These are phyloP conservation scores for Allomyces javanicus DNA, from an alignment of 192 early-diverging fungal species.

Conservation along the genomic window DNA sequence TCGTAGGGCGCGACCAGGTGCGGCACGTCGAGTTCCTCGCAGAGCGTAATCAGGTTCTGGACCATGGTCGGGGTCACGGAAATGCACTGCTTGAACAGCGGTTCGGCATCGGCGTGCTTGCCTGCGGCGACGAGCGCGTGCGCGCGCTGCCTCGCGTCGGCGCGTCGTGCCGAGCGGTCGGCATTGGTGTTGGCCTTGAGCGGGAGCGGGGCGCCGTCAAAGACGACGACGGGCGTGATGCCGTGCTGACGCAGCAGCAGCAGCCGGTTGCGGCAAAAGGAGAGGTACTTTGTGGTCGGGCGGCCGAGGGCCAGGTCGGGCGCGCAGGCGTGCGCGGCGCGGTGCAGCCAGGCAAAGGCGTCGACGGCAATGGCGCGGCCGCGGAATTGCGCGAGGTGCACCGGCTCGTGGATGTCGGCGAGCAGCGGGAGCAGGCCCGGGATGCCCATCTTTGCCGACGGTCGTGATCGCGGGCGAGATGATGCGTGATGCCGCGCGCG, in stretches of 20 bases:
- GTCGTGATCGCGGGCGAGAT: too few species aligned
- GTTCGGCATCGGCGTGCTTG: slow-evolving; percentile 40
- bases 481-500: too few species aligned
- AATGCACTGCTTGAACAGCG: slow-evolving; percentile 50
- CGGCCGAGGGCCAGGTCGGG: slow-evolving; percentile 47
- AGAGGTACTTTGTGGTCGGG: slow-evolving; percentile 42
- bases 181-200: slow-evolving; percentile 58
- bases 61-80: slow-evolving; percentile 79
- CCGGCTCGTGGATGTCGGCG: slow-evolving; percentile 42
- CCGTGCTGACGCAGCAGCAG: slow-evolving; percentile 34
- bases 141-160: background rate
- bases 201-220: slow-evolving; percentile 81
- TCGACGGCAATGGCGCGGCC: slow-evolving; percentile 68
- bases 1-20: slow-evolving; percentile 90
- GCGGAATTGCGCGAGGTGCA: slow-evolving; percentile 49
- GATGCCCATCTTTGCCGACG: slow-evolving; percentile 58
- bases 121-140: slow-evolving; percentile 22
- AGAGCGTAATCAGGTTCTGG: slow-evolving; percentile 47
- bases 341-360: slow-evolving; percentile 90
- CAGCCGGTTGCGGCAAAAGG: too few species aligned
- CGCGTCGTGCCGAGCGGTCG: slow-evolving; percentile 20
- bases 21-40: slow-evolving; percentile 39
- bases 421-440: slow-evolving; percentile 62
- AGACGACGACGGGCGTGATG: slow-evolving; percentile 71
- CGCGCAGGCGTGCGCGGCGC: slow-evolving; percentile 68